Percentiles rank a stretch among this genome's conserved stretches.
Evolutionary conservation across 2,329 filamentous ascomycete species (phyloP).

Genomic region (Claviceps spartinae): DNA sequence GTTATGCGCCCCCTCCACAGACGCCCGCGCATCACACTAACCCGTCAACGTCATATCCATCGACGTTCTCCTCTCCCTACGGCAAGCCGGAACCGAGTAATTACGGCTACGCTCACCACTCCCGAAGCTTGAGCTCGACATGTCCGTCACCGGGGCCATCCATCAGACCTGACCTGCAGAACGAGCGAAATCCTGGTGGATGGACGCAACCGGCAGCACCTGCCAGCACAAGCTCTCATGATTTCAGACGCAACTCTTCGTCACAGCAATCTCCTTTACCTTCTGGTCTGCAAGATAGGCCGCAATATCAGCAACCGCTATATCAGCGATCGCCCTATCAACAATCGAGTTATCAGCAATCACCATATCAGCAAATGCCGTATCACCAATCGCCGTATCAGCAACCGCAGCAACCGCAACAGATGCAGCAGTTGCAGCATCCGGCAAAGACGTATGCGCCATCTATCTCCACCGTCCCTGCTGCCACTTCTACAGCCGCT

Average conservation of each 20-base stretch:
- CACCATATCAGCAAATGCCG: no score
- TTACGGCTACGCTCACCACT: constrained; percentile 16
- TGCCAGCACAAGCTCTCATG: constrained; percentile 15
- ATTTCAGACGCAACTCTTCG: constrained; percentile 19
- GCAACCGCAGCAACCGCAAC: no score
- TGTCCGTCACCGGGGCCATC: constrained; percentile 18
- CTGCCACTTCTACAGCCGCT: constrained; percentile 6
- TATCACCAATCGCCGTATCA: no score
- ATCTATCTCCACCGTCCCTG: constrained; percentile 6
- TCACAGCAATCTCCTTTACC: not conserved
- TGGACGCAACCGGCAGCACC: constrained; percentile 26
- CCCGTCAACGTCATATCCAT: constrained; percentile 15
- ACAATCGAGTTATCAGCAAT: no score
- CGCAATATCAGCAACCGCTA: not conserved
- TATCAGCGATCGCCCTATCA: not conserved
- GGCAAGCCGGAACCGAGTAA: constrained; percentile 25
- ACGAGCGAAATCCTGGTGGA: constrained; percentile 24
- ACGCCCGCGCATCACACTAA: constrained; percentile 15
- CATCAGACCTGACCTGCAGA: constrained; percentile 19
- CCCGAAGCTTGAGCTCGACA: constrained; percentile 16
- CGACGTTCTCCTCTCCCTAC: constrained; percentile 29
- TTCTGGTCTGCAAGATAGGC: not conserved
- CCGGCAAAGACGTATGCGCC: not conserved
- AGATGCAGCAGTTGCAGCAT: not conserved
- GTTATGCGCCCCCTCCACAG: constrained; percentile 23